Evolutionary conservation across 495 filamentous ascomycete genomes (phyloP), one percentile per base, ranked within the genome.

Genomic region (Podospora pseudopauciseta): DNA sequence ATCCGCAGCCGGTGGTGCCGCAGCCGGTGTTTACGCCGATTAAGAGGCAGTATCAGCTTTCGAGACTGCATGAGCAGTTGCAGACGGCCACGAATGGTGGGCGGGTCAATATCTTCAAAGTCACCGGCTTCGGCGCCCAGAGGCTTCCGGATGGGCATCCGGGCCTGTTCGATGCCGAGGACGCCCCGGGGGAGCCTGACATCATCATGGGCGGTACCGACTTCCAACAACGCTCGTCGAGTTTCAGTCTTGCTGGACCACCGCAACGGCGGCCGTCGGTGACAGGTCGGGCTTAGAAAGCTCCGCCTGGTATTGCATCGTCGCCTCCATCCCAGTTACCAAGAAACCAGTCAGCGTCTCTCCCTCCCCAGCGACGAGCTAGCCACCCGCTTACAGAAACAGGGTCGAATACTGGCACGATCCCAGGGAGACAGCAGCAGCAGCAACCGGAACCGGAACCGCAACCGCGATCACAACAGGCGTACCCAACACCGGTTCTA

Each of bases 61-160:
- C 94, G 44, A 89, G 95, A 16, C 89, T 97, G 75, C 92, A 92
- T 68, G 94, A 97, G 74, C 92, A 94, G 85, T 84, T 99, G 26
- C 87, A 88, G 15, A 87, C 90, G 66, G 94, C 94, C 18, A 87
- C 84, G 7, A 86, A 85, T 65, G 83, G 83, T 56, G 84, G 84
- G 23, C 80, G 81, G 0, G 78, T 81, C 64, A 87, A 87, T 69
- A 87, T 87, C 53, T 87, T 86, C 71, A 81, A 82, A 71, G 83
- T 85, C 2, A 74, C 73, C 3, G 81, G 81, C 19, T 75, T 71
- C 39, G 82, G 82, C 44, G 79, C 80, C 16, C 83, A 85, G 68
- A 81, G 78, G 60, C 74, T 85, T n/a, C 78, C 82, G 1, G 78
- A 81, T 4, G 76, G 75, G 13, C 82, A 84, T 65, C 73, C 75